Conservation (phyloP, 768 basidiomycete species). For the Mycena metata region DNA sequence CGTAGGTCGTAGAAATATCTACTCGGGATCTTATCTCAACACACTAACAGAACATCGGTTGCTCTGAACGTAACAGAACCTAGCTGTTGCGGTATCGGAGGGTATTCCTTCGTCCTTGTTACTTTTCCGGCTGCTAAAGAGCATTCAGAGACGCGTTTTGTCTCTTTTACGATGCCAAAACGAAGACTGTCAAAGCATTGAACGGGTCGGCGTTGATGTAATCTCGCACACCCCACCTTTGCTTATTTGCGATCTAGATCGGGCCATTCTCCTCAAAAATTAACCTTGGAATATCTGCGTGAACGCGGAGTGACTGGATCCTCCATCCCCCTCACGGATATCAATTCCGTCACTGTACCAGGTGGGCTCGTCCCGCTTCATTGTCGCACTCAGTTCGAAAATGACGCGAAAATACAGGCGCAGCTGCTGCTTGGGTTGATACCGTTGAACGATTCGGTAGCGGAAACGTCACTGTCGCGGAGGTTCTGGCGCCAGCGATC, state of each 20-base stretch:
- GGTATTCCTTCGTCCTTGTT: constrained; percentile 59
- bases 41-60: constrained; percentile 67
- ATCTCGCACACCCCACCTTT: neutral
- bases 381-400: constrained; percentile 19
- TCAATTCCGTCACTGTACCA: constrained; percentile 94
- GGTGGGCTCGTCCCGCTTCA: constrained; percentile 53
- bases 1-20: constrained; percentile 45
- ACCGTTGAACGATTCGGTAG: constrained; percentile 87
- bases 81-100: constrained; percentile 92
- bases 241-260: constrained; percentile 53
- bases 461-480: constrained; percentile 70
- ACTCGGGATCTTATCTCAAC: neutral
- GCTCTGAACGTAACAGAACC: constrained; percentile 95
- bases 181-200: constrained; percentile 86
- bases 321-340: constrained; percentile 81
- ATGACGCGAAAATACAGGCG: constrained; percentile 63
- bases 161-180: constrained; percentile 89
- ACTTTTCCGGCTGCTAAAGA: constrained; percentile 5
- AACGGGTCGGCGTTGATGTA: constrained; percentile 66
- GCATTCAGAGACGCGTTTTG: constrained; percentile 86
- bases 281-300: constrained; percentile 81
- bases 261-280: constrained; percentile 84
- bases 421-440: constrained; percentile 97
- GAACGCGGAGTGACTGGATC: constrained; percentile 75
- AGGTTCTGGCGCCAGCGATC: constrained; percentile 91